Conservation (phyloP, 371 early-diverging fungal genomes). For the Entomophthora muscae region DNA sequence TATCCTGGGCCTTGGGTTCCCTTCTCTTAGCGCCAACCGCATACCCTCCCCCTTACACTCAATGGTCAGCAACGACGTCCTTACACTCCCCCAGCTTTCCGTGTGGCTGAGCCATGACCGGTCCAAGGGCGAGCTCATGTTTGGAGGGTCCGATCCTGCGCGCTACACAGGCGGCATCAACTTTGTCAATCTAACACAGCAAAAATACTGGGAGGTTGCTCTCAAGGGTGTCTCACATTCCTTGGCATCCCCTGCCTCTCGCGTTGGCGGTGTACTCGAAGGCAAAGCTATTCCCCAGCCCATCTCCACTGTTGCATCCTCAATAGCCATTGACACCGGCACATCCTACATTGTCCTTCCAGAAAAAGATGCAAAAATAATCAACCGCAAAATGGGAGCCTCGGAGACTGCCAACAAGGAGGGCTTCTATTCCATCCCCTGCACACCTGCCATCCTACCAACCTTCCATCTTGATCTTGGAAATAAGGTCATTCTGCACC, state of each 20-base stretch:
- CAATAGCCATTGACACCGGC: conserved; percentile 72
- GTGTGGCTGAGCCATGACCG: conserved; percentile 51
- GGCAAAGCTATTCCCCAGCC: too few relatives aligned
- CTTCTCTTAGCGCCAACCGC: conserved; percentile 66
- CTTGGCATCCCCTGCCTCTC: conserved; percentile 32
- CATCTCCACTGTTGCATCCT: too few relatives aligned
- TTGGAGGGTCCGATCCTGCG: conserved; percentile 55
- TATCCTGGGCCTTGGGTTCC: conserved; percentile 77
- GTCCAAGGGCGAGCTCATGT: conserved; percentile 54
- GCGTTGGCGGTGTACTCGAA: conserved; percentile 38
- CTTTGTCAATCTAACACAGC: conserved; percentile 65
- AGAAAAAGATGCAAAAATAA: conserved; percentile 47
- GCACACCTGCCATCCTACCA: too few relatives aligned
- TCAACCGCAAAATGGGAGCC: conserved; percentile 73
- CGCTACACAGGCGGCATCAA: conserved; percentile 51
- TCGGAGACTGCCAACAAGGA: too few relatives aligned
- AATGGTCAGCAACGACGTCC: conserved; percentile 43
- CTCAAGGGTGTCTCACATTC: conserved; percentile 49
- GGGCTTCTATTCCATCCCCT: too few relatives aligned
- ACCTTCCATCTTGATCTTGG: too few relatives aligned
- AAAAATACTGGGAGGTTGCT: conserved; percentile 89
- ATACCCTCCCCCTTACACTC: conserved; percentile 83
- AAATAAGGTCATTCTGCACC: too few relatives aligned
- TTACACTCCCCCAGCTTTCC: conserved; percentile 66
- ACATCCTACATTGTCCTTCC: conserved; percentile 61